These are phyloP conservation scores for Dissophora ornata DNA, from an alignment of 192 early-diverging fungal species.

Conservation along the genomic window DNA sequence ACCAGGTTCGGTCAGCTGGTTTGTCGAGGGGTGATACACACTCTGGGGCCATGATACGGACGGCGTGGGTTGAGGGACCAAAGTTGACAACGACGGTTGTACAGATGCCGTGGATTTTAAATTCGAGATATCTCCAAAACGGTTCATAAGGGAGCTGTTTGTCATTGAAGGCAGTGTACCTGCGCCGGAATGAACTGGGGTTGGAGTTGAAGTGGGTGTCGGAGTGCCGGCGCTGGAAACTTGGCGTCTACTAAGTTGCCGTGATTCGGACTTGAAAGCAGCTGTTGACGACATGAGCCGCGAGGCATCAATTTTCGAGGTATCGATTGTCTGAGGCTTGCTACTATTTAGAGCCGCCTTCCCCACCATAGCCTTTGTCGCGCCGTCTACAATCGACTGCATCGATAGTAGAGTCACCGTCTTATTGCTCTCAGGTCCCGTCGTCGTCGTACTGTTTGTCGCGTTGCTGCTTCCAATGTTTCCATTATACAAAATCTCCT, in stretches of 20 bases:
- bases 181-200: neutral
- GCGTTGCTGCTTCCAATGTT: neutral
- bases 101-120: neutral
- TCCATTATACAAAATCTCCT: neutral
- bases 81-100: neutral
- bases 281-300: neutral
- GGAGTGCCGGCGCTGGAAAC: too few relatives aligned
- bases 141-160: slow-evolving; percentile 33
- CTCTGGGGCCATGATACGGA: slow-evolving; percentile 11
- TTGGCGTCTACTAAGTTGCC: neutral
- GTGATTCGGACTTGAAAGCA: neutral
- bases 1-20: slow-evolving; percentile 10
- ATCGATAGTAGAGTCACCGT: slow-evolving; percentile 11
- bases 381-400: slow-evolving; percentile 10
- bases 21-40: neutral
- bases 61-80: neutral
- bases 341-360: neutral
- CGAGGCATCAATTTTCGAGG: neutral
- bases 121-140: neutral
- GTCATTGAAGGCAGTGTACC: slow-evolving; percentile 7
- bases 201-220: neutral
- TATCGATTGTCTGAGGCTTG: neutral
- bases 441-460: neutral
- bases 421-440: neutral
- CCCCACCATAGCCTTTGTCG: neutral